These are phyloP conservation scores for Globisporangium heterothallicum DNA, from an alignment of 352 stramenopile genomes.

Conservation along the genomic window DNA sequence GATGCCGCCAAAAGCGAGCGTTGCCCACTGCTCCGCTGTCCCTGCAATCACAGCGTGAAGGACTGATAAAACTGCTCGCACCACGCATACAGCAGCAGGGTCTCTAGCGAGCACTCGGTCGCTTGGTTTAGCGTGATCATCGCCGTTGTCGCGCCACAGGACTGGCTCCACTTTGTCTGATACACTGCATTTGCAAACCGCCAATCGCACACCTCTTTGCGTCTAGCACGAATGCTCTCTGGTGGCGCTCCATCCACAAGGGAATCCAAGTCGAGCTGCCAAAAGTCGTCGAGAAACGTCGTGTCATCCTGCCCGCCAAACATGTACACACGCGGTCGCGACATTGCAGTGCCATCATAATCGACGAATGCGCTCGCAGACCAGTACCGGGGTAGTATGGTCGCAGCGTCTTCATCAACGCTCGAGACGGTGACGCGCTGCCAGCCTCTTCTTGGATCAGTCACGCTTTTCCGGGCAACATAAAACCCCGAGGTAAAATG, in stretches of 20 bases:
- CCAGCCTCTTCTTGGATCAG: conserved; percentile 41
- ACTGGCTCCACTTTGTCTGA: conserved; percentile 29
- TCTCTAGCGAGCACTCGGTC: conserved; percentile 34
- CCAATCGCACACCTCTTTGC: conserved; percentile 38
- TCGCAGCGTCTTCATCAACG: conserved; percentile 1
- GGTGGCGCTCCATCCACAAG: conserved; percentile 25
- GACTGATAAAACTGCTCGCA: conserved; percentile 49
- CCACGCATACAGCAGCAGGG: conserved; percentile 48
- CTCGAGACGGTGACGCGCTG: conserved; percentile 9
- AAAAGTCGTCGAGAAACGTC: conserved; percentile 49
- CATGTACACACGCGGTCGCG: conserved; percentile 27
- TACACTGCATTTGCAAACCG: conserved; percentile 31
- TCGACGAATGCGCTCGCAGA: conserved; percentile 29
- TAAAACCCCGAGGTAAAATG: conserved; percentile 25
- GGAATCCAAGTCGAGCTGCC: conserved; percentile 39
- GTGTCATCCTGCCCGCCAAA: conserved; percentile 76
- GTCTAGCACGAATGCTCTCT: conserved; percentile 14
- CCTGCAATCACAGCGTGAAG: conserved; percentile 25
- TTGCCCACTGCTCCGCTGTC: background rate
- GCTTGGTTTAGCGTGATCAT: conserved; percentile 14
- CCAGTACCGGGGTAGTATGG: conserved; percentile 37
- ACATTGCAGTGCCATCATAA: conserved; percentile 8
- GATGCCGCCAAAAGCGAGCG: too few species aligned
- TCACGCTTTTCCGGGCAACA: conserved; percentile 32
- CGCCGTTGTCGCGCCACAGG: conserved; percentile 30